Evolutionary conservation across 805 yeast species (phyloP), one percentile per base, ranked within the genome.

Genomic region (Saturnispora hagleri): DNA sequence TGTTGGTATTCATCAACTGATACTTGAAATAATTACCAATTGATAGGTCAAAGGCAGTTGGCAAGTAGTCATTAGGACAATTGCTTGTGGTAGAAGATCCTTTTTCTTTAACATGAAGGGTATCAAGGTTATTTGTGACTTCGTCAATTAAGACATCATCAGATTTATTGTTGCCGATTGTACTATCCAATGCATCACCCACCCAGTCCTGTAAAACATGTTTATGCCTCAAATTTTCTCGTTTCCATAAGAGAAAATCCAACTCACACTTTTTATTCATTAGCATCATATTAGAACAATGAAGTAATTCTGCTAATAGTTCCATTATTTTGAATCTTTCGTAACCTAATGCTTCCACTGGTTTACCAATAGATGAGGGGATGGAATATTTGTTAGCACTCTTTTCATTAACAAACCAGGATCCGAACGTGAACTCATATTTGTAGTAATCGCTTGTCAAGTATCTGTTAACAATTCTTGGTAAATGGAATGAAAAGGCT

Each of bases 251-350:
- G 43, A 88, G 75, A 31, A 73, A 73, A 54, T 65, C 87, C 83
- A 51, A 86, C 82, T 60, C 61, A 48, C 74, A 73, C 27, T 80
- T 80, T 45, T 90, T 89, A 65, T 91, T 93, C 66, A 93, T 76
- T 22, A 90, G 73, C 2, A 83, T 83, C 98, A 93, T 93, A 69
- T 93, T 93, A 22, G 97, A 89, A 63, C 99, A 93, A 68, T 93
- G 99, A 52, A 93, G 70, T 27, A 93, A 73, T 64, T 93, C 99
- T 0, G 99, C 99, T 36, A 93, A 79, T 53, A 93, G 69, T 69
- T 93, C 99, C 59, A 95, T 82, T 9, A 91, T 77, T 62, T 89
- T 87, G 69, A 93, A 90, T 54, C 90, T 75, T 60, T 91, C 95
- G 63, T 89, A 87, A 0, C 99, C 99, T 35, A 93, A 70, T 0